phyloP scores from a whole-genome alignment of 177 flowering plant genomes.

The Tripterygium wilfordii region DNA sequence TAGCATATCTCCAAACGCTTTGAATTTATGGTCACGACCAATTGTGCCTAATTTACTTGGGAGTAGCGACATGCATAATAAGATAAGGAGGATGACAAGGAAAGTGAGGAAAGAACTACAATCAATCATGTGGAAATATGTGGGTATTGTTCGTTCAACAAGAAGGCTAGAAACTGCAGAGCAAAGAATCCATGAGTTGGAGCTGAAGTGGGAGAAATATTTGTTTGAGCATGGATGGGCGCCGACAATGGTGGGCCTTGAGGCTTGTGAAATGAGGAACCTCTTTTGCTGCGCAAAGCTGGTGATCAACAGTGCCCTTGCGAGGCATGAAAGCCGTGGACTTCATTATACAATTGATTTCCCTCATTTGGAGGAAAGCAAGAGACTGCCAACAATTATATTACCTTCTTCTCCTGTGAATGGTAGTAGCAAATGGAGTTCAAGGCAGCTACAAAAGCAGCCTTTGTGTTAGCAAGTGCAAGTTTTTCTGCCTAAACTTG shows the following conservation, averaged over 20 bases:
- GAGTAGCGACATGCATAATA: constrained; percentile 17
- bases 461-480: constrained; percentile 11
- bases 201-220: constrained; percentile 74
- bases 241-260: constrained; percentile 74
- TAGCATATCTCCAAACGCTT: constrained; percentile 22
- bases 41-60: constrained; percentile 48
- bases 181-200: constrained; percentile 60
- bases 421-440: constrained; percentile 74
- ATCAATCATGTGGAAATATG: constrained; percentile 83
- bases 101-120: constrained; percentile 64
- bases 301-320: constrained; percentile 84
- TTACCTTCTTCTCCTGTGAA: constrained; percentile 54
- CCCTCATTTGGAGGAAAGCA: constrained; percentile 78
- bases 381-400: constrained; percentile 81
- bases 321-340: constrained; percentile 95
- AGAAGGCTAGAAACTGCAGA: constrained; percentile 63
- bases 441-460: constrained; percentile 67
- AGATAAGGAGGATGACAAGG: constrained; percentile 38
- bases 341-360: constrained; percentile 88
- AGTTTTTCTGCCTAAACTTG: background rate
- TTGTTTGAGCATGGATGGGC: constrained; percentile 77
- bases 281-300: constrained; percentile 88
- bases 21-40: constrained; percentile 55
- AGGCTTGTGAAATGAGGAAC: constrained; percentile 94
- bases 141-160: constrained; percentile 88